Evolutionary conservation across 2,329 filamentous ascomycete species (phyloP), one percentile per base, ranked within the genome.

Genomic region (Zymoseptoria brevis): DNA sequence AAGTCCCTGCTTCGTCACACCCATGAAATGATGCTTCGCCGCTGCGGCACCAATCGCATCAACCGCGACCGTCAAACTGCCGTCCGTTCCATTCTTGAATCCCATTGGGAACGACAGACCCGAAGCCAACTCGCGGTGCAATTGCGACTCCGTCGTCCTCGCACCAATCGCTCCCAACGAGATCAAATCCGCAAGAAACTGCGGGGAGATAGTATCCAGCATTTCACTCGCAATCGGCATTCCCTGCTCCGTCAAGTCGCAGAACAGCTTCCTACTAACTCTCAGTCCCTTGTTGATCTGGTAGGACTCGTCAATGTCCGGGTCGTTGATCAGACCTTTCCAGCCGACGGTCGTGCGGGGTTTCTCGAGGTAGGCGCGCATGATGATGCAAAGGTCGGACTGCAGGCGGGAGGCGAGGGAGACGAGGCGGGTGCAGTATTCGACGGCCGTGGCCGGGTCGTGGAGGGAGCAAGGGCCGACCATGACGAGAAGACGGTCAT

Each of bases 241-340:
- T 68, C 94, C 94, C 64, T 82, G 81, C 62, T 81, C 81, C 41
- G 93, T 99, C 62, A 99, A 81, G 72, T 97, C 92, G 69, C 88
- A 85, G 80, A 96, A 99, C 72, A 99, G 83, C 78, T 96, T 88
- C 69, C 94, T 84, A n/a, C 89, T 93, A 59, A 96, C 86, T 29
- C 90, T 86, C 58, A 99, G 83, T 56, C 94, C 94, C 82, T 97
- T 97, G 85, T 99, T 99, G 81, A 99, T 99, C 79, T 96, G 85
- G 87, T 89, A 99, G 72, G 88, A 94, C 75, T 94, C 87, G 76
- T 99, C 90, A 74, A 99, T 96, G 71, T 97, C 92, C 2, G 94
- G 94, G 75, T 99, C 94, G 77, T 99, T 99, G 82, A 99, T 96
- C 75, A 99, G 82, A 56, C 94, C 94, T 80, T 99, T 99, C 94